Evolutionary conservation across 371 early-diverging fungal genomes (phyloP).

Genomic region (Apophysomyces ossiformis): DNA sequence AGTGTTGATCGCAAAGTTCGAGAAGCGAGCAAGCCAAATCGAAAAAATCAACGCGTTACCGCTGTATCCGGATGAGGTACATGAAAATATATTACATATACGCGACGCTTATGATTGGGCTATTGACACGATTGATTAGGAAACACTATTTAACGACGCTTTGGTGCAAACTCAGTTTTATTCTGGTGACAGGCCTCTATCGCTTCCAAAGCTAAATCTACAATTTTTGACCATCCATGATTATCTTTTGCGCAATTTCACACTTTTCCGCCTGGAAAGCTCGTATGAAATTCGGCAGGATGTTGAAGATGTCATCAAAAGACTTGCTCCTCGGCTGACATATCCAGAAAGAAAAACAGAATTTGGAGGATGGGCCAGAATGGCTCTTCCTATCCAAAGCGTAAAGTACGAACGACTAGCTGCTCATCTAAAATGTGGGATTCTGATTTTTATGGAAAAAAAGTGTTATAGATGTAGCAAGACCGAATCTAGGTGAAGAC

Average conservation of each 20-base stretch:
- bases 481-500: conserved; percentile 77
- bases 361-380: conserved; percentile 93
- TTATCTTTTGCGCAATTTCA: conserved; percentile 86
- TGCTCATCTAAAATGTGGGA: not conserved
- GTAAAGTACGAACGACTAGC: conserved; percentile 30
- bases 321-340: conserved; percentile 73
- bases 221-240: conserved; percentile 94
- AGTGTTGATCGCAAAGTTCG: conserved; percentile 61
- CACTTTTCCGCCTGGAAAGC: conserved; percentile 81
- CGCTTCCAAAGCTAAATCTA: conserved; percentile 89
- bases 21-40: conserved; percentile 67
- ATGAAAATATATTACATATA: too few species aligned
- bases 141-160: conserved; percentile 58
- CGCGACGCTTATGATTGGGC: not conserved
- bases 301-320: conserved; percentile 84
- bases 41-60: conserved; percentile 73
- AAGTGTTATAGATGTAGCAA: conserved; percentile 73
- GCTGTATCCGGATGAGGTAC: conserved; percentile 84
- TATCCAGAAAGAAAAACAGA: conserved; percentile 65
- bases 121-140: conserved; percentile 23
- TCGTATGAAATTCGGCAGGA: conserved; percentile 86
- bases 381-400: conserved; percentile 76
- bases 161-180: conserved; percentile 66
- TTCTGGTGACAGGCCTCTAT: conserved; percentile 70
- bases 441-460: not conserved